Evolutionary conservation across 768 basidiomycete species (phyloP), one percentile per base, ranked within the genome.

Genomic region (Tephrocybe rancida): DNA sequence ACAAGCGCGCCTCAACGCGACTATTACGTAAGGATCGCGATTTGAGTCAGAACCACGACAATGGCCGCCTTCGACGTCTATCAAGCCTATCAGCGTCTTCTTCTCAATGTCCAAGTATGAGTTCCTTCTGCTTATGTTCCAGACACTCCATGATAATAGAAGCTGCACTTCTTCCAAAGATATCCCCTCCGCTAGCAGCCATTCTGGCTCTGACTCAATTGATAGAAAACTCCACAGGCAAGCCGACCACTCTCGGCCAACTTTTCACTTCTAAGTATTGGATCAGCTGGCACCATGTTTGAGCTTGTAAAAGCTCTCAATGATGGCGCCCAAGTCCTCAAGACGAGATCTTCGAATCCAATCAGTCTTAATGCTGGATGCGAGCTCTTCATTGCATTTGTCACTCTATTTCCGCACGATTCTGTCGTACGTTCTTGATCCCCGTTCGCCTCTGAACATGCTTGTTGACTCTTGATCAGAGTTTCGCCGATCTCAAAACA

Each of bases 321-420:
- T 53, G 82, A 88, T 39, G 90, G 86, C 39, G 87, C 90, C 1
- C 76, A 83, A 32, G 72, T 75, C 5, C 73, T 96, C 48, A 85
- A 82, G 58, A 67, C 73, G 22, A 76, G 77, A n/a, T 80, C 84
- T 0, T 75, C 85, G 24, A 94, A 93, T 67, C 82, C 90, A 21
- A 90, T 95, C 71, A 86, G 91, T 58, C 74, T 93, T 56, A 87
- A 87, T 56, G 91, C 91, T n/a, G 94, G 94, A 52, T 91, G 88
- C 69, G 88, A 94, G 67, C 79, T 96, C 35, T 94, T 96, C 75
- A 87, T 91, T 62, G 87, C 90, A 10, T 96, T 94, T 62, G 89
- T 94, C 61, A 92, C 92, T 29, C 72, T 85, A 39, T 88, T 89
- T 64, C 89, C 88, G 21, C 90, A 93, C 64, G 90, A 90, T 61